phyloP scores from a whole-genome alignment of 1,284 basidiomycete genomes.

The Moesziomyces parantarcticus region DNA sequence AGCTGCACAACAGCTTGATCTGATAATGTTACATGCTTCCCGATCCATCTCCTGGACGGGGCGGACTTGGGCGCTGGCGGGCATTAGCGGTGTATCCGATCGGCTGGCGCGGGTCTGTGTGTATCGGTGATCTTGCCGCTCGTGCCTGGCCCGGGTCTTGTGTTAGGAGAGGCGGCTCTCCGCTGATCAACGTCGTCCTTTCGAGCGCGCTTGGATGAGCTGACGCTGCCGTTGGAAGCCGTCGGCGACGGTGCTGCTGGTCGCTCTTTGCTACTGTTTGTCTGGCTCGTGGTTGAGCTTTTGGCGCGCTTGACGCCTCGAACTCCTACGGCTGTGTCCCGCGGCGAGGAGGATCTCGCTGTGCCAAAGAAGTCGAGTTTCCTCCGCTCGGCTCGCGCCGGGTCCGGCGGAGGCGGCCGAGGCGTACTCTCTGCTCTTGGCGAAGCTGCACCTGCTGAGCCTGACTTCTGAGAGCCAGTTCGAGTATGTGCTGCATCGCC shows the following conservation, averaged over 20 bases:
- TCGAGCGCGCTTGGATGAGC: not conserved
- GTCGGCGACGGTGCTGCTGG: no score
- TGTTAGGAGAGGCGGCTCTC: no score
- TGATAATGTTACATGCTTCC: no score
- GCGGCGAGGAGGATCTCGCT: not conserved
- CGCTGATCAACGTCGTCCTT: not conserved
- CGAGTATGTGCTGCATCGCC: not conserved
- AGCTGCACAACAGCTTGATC: no score
- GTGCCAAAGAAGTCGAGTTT: constrained; percentile 40
- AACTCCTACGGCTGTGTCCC: not conserved
- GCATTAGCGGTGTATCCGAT: no score
- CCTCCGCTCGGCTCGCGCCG: constrained; percentile 16
- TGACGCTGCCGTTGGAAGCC: not conserved
- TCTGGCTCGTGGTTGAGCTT: not conserved
- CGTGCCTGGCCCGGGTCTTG: no score
- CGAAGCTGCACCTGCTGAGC: not conserved
- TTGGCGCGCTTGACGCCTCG: constrained; percentile 20
- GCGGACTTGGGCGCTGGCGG: no score
- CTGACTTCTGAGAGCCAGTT: not conserved
- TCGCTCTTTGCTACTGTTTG: not conserved
- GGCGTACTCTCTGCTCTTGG: constrained; percentile 2
- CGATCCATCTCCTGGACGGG: no score
- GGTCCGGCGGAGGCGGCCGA: constrained; percentile 29
- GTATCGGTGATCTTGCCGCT: no score
- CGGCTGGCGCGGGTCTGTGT: no score